A percentile compares a stretch with the other conserved stretches of the same genome.
Evolutionary conservation across 192 early-diverging fungal species (phyloP).

Genomic region (Cladochytrium replicatum): DNA sequence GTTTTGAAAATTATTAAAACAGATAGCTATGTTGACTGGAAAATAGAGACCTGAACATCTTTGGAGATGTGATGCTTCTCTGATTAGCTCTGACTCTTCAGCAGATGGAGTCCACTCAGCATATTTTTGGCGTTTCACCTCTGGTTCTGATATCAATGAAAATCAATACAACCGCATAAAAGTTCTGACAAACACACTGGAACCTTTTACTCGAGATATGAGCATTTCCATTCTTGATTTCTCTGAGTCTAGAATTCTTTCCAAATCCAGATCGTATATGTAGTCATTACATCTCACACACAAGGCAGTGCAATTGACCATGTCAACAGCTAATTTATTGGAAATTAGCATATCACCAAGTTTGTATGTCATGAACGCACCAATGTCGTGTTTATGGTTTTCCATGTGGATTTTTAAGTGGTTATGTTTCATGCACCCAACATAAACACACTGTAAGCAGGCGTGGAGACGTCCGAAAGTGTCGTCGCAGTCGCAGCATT

Average conservation of each 20-base stretch:
- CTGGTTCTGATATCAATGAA: slow-evolving; percentile 39
- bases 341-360: slow-evolving; percentile 5
- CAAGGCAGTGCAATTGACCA: slow-evolving; percentile 54
- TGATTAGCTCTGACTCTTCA: slow-evolving; percentile 44
- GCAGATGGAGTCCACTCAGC: slow-evolving; percentile 47
- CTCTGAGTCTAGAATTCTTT: slow-evolving; percentile 33
- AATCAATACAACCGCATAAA: slow-evolving; percentile 31
- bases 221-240: slow-evolving; percentile 28
- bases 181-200: slow-evolving; percentile 7
- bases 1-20: slow-evolving; percentile 20
- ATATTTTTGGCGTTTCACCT: slow-evolving; percentile 32
- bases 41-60: slow-evolving; percentile 38
- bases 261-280: slow-evolving; percentile 68
- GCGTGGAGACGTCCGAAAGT: slow-evolving; percentile 56
- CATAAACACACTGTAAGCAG: slow-evolving; percentile 71
- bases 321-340: slow-evolving; percentile 60
- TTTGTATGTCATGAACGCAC: slow-evolving; percentile 20
- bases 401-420: slow-evolving; percentile 43
- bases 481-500: slow-evolving; percentile 16
- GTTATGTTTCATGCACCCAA: slow-evolving; percentile 64
- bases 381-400: slow-evolving; percentile 41
- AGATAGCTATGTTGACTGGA: slow-evolving; percentile 10
- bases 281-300: slow-evolving; percentile 75
- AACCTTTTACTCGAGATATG: slow-evolving; percentile 38
- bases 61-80: slow-evolving; percentile 26